Evolutionary conservation across 305 asterid genomes (phyloP), one percentile per base, ranked within the genome.

Genomic region (Fraxinus angustifolia): DNA sequence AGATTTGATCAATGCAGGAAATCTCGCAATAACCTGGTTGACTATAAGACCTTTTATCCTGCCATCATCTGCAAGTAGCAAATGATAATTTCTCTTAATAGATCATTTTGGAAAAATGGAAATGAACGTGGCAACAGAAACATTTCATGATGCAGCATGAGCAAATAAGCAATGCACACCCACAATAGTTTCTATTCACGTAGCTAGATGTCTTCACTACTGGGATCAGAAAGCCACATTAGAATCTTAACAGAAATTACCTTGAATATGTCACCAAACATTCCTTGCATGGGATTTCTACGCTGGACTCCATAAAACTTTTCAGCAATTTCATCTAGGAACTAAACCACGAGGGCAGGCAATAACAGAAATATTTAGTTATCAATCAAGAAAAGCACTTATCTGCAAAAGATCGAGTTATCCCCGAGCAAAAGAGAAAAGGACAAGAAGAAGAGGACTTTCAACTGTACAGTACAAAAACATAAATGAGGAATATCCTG

Each of bases 251-350:
- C 7, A 11, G 31, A 58, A 76, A 73, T 80, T 91, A 95, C 99
- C 98, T 93, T 93, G 71, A 95, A 95, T n/a, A 95, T 48, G 78
- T 95, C 99, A 84, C 99, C 99, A 81, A 95, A 91, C 97, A 95
- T 91, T 86, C 99, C 99, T 23, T 94, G 97, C 93, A 95, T 84
- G 78, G 95, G 75, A 85, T 87, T 93, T 89, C 88, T 87, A 40
- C 98, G 94, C 31, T 81, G 90, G 71, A 95, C 94, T 7, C 97
- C 99, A 79, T 93, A 95, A 78, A 95, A 93, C 87, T 91, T 93
- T 88, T 90, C 93, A 0, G 94, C 99, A 8, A 95, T 85, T 84
- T 91, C 97, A 83, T 95, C 98, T 70, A 95, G 89, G 88, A 93
- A 88, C 99, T 95, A 84, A 85, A 82, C 82, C 88, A 85, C 60